phyloP scores from a whole-genome alignment of 305 asterid species.

The Solanum hybrid region DNA sequence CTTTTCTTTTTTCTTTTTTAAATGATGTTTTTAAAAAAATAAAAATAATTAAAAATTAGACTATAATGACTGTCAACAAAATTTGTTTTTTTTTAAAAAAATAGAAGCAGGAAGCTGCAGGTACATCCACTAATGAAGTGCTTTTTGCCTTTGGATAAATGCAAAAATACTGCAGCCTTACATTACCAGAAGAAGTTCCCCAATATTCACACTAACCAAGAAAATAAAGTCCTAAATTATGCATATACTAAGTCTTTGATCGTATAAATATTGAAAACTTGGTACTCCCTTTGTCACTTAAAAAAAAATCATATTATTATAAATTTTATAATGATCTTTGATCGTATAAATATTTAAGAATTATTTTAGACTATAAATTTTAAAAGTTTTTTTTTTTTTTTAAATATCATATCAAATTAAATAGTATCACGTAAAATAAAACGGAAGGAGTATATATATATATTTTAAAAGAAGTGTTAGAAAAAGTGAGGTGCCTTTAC shows the following conservation, averaged over 20 bases:
- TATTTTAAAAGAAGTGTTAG: background rate
- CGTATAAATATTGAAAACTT: no score
- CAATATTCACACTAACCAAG: background rate
- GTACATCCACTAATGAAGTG: background rate
- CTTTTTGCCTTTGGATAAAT: background rate
- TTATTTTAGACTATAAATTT: no score
- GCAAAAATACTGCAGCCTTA: background rate
- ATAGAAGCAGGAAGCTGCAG: background rate
- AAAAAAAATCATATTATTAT: no score
- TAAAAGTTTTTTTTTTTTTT: no score
- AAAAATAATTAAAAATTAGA: background rate
- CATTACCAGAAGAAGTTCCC: background rate
- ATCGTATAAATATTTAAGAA: no score
- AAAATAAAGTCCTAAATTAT: background rate
- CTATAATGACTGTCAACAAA: background rate
- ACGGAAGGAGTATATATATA: background rate
- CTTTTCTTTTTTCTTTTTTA: no score
- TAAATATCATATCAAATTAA: no score
- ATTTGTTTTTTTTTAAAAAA: background rate
- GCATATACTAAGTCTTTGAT: no score
- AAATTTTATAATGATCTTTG: no score
- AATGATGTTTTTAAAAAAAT: background rate
- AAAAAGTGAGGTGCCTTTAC: background rate
- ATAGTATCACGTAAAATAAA: fast-evolving
- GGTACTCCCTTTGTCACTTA: no score